Evolutionary conservation across 176 grass and related monocot genomes (phyloP), one percentile per base, ranked within the genome.

Genomic region (Oryza glaberrima): DNA sequence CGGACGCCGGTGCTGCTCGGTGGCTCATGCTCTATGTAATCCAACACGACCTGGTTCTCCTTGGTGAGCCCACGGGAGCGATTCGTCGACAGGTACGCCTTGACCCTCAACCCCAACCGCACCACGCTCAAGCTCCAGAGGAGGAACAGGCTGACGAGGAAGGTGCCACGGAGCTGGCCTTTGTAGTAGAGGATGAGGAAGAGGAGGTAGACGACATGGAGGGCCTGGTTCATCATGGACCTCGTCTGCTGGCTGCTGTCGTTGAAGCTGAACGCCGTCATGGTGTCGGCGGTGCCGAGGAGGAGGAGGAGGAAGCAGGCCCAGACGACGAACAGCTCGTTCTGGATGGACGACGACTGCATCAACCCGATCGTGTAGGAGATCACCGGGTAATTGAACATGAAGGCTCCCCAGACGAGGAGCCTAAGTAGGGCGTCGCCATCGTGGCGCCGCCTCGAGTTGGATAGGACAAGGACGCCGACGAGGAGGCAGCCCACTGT

Each of bases 251-350:
- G 60, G 26, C 13, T 69, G 43, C 9, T 81, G 36, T 64, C 51
- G 1, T 82, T 11, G 80, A 82, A 82, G 80, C 7, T 61, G 80
- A 82, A 82, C 4, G 69, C 80, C 4, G 80, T 82, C 80, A 82
- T 82, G 69, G 67, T 44, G 51, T 73, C 80, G 22, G 80, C 80
- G 15, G 22, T 82, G 51, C 80, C 69, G 14, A 82, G 69, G 69
- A 82, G 80, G 36, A 82, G 80, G 34, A 82, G 35, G 13, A 82
- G 69, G 51, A 82, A 82, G 69, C 69, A 73, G 1, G 80, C 80
- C 80, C 69, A 82, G n/a, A 82, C 69, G 52, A 82, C 80, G n/a
- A 82, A 82, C 9, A 82, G 80, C 52, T 82, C 69, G 68, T 82
- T 82, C 13, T 46, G 12, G 52, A 73, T 28, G 22, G 69, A 73